Base-by-base conservation (phyloP, 1,284 basidiomycete species). In the Pyrrhoderma lamaoense region DNA sequence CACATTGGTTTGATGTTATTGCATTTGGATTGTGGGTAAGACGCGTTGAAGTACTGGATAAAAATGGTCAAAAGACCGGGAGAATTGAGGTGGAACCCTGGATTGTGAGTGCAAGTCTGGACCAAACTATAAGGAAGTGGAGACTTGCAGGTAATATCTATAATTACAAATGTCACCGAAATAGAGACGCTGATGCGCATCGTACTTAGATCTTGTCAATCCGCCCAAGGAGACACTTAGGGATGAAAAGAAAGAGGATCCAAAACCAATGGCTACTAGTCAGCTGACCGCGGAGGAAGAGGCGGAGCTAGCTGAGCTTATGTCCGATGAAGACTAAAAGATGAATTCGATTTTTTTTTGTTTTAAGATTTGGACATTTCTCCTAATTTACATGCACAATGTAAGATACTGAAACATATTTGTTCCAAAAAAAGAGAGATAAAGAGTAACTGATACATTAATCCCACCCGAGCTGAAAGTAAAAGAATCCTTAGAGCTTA, bases 81-180 rank as follows among this genome's bases (percentile, higher is more conserved):
- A 66, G 64, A 45, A 74, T 67, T 16, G 67, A 67, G 42, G 65
- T 78, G 3, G 82, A 88, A 61, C 77, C 82, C 5, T 92, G 87
- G 86, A 73, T 93, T 39, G 67, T 96, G 37, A 92, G 84, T 50
- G 77, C 82, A 0, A 83, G 89, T 62, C 66, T 97, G 49, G 93
- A 97, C 64, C 80, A 82, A 27, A 95, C 93, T 5, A 70, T 96
- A 37, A 71, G 93, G 56, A 80, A 79, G 60, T 96, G 93, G 91
- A 77, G 72, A 60, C 65, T 93, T 25, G 67, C 69, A 58, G 89
- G 89, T 88, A 58, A 52, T 78, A 65, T 19, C 45, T 43, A 18
- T 35, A 22, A 39, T 27, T 38, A 25, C 19, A 49, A 21, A 14
- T 14, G 14, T 19, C 4, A 23, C 13, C 7, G n/a, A 9, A 36